Evolutionary conservation across 208 protist species (phyloP).

Genomic region (Acanthamoeba triangularis): DNA sequence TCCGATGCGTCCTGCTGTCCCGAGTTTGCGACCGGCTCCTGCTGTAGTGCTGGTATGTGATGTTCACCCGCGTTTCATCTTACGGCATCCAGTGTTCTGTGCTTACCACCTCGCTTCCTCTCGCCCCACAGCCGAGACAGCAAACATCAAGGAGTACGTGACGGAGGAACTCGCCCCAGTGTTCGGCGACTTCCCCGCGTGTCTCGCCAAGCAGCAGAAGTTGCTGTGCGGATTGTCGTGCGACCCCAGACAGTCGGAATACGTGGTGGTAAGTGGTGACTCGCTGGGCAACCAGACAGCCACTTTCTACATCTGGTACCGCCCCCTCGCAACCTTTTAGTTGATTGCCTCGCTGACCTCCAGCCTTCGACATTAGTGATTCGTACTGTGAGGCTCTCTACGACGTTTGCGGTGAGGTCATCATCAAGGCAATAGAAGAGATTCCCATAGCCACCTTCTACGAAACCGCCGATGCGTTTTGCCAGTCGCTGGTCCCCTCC

Average conservation of each 20-base stretch:
- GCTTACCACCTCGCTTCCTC: not conserved
- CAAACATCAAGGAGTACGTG: conserved; percentile 41
- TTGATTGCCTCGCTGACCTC: not conserved
- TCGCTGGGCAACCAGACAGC: not conserved
- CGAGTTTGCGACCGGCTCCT: not conserved
- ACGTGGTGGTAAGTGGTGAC: not conserved
- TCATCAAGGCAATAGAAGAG: not conserved
- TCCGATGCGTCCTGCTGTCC: not conserved
- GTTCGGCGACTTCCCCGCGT: not conserved
- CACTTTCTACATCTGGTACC: conserved; percentile 40
- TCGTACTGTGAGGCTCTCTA: conserved; percentile 5
- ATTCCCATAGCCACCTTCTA: not conserved
- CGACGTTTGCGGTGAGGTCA: not conserved
- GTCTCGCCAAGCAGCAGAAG: conserved; percentile 16
- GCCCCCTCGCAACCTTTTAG: not conserved
- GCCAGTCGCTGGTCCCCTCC: conserved; percentile 8
- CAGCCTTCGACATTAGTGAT: not conserved
- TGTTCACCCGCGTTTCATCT: not conserved
- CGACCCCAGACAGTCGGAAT: conserved; percentile 53
- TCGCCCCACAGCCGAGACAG: conserved; percentile 12
- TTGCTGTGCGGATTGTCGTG: conserved; percentile 65
- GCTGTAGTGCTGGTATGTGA: conserved; percentile 63
- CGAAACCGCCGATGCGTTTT: conserved; percentile 13
- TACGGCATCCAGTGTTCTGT: not conserved
- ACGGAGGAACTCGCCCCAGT: not conserved